phyloP scores from a whole-genome alignment of 2,329 filamentous ascomycete genomes.

The Epicoccum nigrum region DNA sequence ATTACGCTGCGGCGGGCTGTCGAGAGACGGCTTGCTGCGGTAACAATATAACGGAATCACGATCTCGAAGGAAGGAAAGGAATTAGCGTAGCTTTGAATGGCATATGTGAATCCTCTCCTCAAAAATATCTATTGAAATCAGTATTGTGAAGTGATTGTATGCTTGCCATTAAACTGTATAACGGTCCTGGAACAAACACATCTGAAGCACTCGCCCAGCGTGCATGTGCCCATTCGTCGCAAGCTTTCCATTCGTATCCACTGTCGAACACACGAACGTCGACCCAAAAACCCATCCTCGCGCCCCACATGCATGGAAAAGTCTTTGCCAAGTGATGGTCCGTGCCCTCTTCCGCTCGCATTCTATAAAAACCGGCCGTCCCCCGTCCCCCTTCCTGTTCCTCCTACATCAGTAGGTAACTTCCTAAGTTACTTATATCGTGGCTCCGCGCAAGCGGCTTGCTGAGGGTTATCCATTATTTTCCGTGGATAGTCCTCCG shows the following conservation, averaged over 20 bases:
- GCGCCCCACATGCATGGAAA: too few relatives aligned
- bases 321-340: neutral
- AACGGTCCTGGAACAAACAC: too few relatives aligned
- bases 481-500: conserved; percentile 50
- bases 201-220: too few relatives aligned
- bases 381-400: conserved; percentile 30
- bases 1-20: conserved; percentile 22
- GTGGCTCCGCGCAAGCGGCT: conserved; percentile 51
- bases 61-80: conserved; percentile 26
- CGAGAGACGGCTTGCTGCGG: conserved; percentile 24
- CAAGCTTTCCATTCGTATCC: too few relatives aligned
- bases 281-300: too few relatives aligned
- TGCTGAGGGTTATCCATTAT: conserved; percentile 50
- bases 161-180: too few relatives aligned
- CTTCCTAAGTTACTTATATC: conserved; percentile 37
- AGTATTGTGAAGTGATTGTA: too few relatives aligned
- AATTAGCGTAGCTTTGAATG: conserved; percentile 39
- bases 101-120: conserved; percentile 16
- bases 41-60: conserved; percentile 30
- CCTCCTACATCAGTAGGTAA: conserved; percentile 45
- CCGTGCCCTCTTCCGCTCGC: neutral
- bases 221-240: too few relatives aligned
- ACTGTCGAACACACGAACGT: too few relatives aligned
- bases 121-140: too few relatives aligned
- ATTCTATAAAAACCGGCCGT: neutral